A percentile compares a stretch with the other conserved stretches of the same genome.
Conservation (phyloP, 768 basidiomycete species). For the Royoungia palumana region DNA sequence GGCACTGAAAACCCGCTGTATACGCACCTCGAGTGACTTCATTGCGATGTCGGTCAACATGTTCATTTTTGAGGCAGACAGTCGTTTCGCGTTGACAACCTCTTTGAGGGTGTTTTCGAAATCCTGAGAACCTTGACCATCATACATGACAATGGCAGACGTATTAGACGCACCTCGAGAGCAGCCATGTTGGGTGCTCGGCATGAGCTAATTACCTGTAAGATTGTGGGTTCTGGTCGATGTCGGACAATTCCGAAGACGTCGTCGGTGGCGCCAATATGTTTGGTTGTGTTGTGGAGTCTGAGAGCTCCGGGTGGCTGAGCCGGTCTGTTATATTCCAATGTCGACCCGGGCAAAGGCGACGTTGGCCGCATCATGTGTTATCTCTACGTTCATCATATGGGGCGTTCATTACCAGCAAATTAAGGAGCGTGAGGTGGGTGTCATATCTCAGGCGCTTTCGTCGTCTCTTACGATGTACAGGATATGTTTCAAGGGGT, state of each 20-base stretch:
- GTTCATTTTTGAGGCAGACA: conserved; percentile 85
- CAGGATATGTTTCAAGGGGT: conserved; percentile 94
- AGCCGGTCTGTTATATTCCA: neutral
- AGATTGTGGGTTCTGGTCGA: conserved; percentile 6
- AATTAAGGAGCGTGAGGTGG: conserved; percentile 74
- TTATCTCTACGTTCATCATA: conserved; percentile 65
- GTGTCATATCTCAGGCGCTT: neutral
- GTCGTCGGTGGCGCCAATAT: conserved; percentile 21
- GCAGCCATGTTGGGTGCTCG: conserved; percentile 36
- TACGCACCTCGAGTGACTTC: conserved; percentile 71
- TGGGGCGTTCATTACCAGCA: conserved; percentile 92
- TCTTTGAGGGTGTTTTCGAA: conserved; percentile 82
- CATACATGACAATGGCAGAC: neutral
- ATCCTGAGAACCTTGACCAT: conserved; percentile 44
- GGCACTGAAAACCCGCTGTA: neutral
- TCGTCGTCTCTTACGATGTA: conserved; percentile 7
- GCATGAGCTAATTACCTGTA: conserved; percentile 19
- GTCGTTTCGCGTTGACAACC: conserved; percentile 74
- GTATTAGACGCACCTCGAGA: conserved; percentile 35
- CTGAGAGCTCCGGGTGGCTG: conserved; percentile 14
- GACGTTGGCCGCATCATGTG: conserved; percentile 66
- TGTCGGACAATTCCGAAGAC: conserved; percentile 4
- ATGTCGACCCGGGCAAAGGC: conserved; percentile 73
- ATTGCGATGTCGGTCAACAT: conserved; percentile 73
- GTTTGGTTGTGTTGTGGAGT: conserved; percentile 41